Conservation (phyloP, 169 alveolate species). For the Perkinsus olseni region DNA sequence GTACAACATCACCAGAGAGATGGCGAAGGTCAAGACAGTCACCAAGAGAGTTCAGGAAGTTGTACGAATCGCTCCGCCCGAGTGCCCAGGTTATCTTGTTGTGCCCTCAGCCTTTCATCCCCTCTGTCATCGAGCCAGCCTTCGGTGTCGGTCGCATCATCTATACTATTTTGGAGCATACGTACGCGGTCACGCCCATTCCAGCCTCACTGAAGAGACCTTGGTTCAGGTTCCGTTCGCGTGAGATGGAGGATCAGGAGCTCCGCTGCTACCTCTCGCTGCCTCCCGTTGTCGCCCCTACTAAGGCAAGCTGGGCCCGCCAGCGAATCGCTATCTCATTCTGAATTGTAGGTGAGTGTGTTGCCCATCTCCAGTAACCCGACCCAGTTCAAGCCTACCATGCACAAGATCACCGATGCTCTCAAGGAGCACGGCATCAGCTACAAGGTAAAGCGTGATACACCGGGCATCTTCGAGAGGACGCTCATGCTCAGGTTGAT, state of each 20-base stretch:
- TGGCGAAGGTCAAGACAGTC: slow-evolving; percentile 67
- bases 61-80: not conserved
- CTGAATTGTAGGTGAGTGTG: no score
- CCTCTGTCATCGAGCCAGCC: slow-evolving; percentile 96
- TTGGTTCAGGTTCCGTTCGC: not conserved
- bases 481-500: slow-evolving; percentile 82
- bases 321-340: no score
- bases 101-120: slow-evolving; percentile 62
- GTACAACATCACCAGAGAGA: slow-evolving; percentile 37
- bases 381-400: no score
- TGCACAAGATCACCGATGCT: no score
- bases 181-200: slow-evolving; percentile 76
- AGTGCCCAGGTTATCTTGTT: no score
- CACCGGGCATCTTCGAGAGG: slow-evolving; percentile 15
- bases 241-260: not conserved
- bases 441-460: slow-evolving; percentile 3
- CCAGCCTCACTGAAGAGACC: slow-evolving; percentile 38
- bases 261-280: slow-evolving; percentile 51
- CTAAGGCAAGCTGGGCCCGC: not conserved
- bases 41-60: slow-evolving; percentile 79
- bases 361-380: no score
- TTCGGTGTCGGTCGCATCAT: slow-evolving; percentile 93
- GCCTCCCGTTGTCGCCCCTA: slow-evolving; percentile 90
- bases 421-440: slow-evolving; percentile 6
- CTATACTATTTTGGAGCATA: slow-evolving; percentile 88